Evolutionary conservation across 495 filamentous ascomycete genomes (phyloP).

Genomic region (Xylaria longipes): DNA sequence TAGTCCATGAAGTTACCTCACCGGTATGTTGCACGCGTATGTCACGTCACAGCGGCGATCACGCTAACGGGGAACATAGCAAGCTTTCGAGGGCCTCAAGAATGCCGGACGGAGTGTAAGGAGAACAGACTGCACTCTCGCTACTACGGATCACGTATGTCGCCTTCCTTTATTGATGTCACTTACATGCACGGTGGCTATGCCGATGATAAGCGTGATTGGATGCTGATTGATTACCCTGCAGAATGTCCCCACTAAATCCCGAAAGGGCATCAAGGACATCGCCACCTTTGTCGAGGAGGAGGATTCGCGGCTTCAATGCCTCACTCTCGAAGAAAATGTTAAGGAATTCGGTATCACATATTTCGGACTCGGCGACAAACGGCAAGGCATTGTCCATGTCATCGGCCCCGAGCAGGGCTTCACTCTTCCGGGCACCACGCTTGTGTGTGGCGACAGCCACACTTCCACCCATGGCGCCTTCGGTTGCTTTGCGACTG

Average conservation of each 20-base stretch:
- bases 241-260: constrained; percentile 90
- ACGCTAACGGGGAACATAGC: constrained; percentile 52
- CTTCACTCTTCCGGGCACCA: constrained; percentile 96
- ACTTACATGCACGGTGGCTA: constrained; percentile 27
- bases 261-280: constrained; percentile 87
- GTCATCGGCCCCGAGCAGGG: constrained; percentile 99
- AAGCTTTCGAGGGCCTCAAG: constrained; percentile 95
- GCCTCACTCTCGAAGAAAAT: constrained; percentile 93
- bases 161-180: not conserved
- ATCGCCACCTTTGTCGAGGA: constrained; percentile 89
- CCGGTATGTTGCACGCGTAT: constrained; percentile 61
- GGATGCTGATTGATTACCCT: constrained; percentile 17
- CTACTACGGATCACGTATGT: constrained; percentile 95
- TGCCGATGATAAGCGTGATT: constrained; percentile 12
- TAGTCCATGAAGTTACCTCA: constrained; percentile 98
- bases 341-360: constrained; percentile 96
- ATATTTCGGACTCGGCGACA: constrained; percentile 96
- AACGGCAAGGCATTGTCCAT: constrained; percentile 97
- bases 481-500: constrained; percentile 93
- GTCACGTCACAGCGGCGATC: constrained; percentile 11
- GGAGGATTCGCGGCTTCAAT: constrained; percentile 90
- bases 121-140: constrained; percentile 94
- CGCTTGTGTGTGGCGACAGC: constrained; percentile 95
- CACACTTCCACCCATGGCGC: constrained; percentile 98
- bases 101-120: constrained; percentile 87